Base-by-base conservation (phyloP, 2,329 filamentous ascomycete species). In the Graphiopsis chlorocephala region DNA sequence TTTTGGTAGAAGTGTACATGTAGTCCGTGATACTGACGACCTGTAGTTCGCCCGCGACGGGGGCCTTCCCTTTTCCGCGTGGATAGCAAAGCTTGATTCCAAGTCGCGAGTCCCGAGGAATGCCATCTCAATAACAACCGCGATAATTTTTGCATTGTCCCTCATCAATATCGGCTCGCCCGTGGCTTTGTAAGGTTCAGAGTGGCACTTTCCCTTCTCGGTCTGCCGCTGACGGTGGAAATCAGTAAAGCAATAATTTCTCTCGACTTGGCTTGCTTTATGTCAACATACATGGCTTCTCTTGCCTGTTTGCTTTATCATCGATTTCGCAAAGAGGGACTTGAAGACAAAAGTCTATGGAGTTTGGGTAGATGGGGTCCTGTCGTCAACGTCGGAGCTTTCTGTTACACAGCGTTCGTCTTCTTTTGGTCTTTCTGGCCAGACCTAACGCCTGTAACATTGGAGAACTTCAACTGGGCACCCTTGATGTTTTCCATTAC, bases 391-490 rank as follows among this genome's bases (percentile, higher is more conserved):
- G 55, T 73, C 20, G 65, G 68, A 0, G 77, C 76, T 7, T 64
- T 80, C 7, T 56, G 76, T 11, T 81, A 78, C 62, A 61, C 61
- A 35, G 64, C 64, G 33, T 76, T 77, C 63, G 73, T 74, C 6
- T 78, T 79, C 66, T 79, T 80, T 66, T 80, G 77, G 76, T 74
- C 73, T 33, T 78, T 79, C 68, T 79, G 76, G 76, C 78, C 78
- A 2, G 55, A 63, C 23, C 65, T 67, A 73, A 26, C 29, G 25
- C 33, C 50, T 7, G 78, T 82, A 1, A 66, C 56, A 1, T 69
- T 75, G 1, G 69, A 69, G 15, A 78, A 76, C 2, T 83, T 84
- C 77, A 85, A 86, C 70, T 85, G 81, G 81, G 80, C 78, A 29
- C 69, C 77, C 17, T 74, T 82, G 7, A 72, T 70, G 68, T 70